A percentile compares a stretch with the other conserved stretches of the same genome.
Evolutionary conservation across 2,329 filamentous ascomycete species (phyloP).

Genomic region (Exophiala bonariae): DNA sequence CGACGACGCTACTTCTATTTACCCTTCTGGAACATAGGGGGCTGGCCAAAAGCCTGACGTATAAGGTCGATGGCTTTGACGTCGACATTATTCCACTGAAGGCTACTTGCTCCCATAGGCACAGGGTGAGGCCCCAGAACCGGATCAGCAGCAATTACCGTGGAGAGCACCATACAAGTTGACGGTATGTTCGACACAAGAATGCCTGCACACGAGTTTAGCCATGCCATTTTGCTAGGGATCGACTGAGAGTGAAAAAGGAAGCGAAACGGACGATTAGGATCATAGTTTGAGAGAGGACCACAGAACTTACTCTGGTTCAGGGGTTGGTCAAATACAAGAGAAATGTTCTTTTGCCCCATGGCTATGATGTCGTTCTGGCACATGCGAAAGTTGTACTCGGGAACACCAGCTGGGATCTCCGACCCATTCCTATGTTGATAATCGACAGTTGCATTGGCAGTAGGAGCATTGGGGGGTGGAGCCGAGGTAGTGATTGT

Average conservation of each 20-base stretch:
- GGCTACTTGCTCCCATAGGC: background rate
- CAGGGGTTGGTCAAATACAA: conserved; percentile 1
- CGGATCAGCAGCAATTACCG: background rate
- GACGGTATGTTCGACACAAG: background rate
- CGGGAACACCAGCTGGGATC: conserved; percentile 5
- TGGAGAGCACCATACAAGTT: conserved; percentile 3
- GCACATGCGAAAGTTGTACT: conserved; percentile 7
- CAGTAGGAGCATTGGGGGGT: too few species aligned
- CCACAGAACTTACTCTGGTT: background rate
- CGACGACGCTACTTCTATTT: too few species aligned
- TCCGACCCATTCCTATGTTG: too few species aligned
- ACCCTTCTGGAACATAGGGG: too few species aligned
- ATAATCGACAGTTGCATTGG: too few species aligned
- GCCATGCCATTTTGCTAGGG: background rate
- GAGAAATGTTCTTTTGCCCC: conserved; percentile 1
- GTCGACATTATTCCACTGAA: conserved; percentile 1
- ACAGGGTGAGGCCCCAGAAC: background rate
- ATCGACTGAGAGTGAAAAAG: too few species aligned
- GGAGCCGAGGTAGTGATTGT: too few species aligned
- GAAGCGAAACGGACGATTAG: too few species aligned
- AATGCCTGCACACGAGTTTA: background rate
- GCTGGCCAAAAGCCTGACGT: background rate
- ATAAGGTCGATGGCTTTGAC: background rate
- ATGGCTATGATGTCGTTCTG: conserved; percentile 9
- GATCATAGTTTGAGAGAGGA: background rate